phyloP scores from a whole-genome alignment of 495 filamentous ascomycete species.

The Lophium mytilinum region DNA sequence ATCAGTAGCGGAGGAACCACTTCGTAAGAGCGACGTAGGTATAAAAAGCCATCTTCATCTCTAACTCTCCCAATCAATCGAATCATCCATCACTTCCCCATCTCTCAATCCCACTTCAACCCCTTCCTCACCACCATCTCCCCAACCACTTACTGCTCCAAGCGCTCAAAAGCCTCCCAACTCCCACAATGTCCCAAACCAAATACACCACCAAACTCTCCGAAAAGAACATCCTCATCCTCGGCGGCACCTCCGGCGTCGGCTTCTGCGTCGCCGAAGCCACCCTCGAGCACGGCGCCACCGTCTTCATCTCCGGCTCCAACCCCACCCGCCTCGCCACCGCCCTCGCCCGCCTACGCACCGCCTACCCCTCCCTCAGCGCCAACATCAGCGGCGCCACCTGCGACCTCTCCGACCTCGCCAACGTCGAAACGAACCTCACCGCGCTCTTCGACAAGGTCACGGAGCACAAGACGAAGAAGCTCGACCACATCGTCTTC shows the following conservation, averaged over 20 bases:
- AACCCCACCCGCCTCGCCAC: constrained; percentile 34
- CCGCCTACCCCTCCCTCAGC: constrained; percentile 28
- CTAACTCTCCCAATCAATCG: too few species aligned
- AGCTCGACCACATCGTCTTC: constrained; percentile 54
- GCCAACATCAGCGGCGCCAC: constrained; percentile 37
- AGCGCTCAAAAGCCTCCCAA: too few species aligned
- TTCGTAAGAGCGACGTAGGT: too few species aligned
- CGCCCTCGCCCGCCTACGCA: constrained; percentile 35
- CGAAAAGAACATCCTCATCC: constrained; percentile 10
- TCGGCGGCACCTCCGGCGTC: constrained; percentile 24
- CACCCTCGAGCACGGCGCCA: constrained; percentile 33
- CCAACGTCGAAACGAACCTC: constrained; percentile 40
- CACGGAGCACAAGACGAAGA: constrained; percentile 19
- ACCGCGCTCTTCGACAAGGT: constrained; percentile 39
- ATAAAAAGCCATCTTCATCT: too few species aligned
- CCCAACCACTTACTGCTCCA: too few species aligned
- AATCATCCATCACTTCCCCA: too few species aligned
- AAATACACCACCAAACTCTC: constrained; percentile 1
- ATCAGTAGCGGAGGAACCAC: too few species aligned
- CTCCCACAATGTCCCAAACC: background rate
- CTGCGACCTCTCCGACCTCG: constrained; percentile 43
- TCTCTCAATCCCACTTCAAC: too few species aligned
- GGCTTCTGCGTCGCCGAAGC: constrained; percentile 19
- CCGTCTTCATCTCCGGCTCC: constrained; percentile 48
- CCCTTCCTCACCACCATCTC: too few species aligned